phyloP scores from a whole-genome alignment of 2,329 filamentous ascomycete species.

The Penicillium fuscoglaucum region DNA sequence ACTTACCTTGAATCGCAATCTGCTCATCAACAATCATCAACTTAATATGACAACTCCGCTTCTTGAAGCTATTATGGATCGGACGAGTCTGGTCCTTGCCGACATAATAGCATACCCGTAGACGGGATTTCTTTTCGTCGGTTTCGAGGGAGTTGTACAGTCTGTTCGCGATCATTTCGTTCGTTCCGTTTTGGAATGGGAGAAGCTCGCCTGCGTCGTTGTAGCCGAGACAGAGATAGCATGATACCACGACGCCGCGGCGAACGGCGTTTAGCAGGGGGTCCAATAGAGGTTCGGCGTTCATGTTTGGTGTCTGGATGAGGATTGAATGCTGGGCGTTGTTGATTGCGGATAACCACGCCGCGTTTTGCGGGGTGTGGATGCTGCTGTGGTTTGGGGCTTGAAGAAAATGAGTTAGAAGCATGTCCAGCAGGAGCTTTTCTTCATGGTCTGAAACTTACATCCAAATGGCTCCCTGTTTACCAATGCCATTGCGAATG shows the following conservation, averaged over 20 bases:
- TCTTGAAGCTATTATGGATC: slow-evolving; percentile 65
- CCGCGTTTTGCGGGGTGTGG: slow-evolving; percentile 71
- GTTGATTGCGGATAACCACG: slow-evolving; percentile 68
- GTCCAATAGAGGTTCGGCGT: slow-evolving; percentile 66
- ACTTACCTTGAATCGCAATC: slow-evolving; percentile 63
- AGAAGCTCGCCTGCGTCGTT: slow-evolving; percentile 76
- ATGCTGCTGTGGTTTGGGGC: slow-evolving; percentile 61
- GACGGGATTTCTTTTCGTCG: slow-evolving; percentile 46
- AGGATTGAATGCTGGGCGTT: slow-evolving; percentile 67
- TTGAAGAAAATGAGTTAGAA: slow-evolving; percentile 10
- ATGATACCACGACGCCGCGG: slow-evolving; percentile 66
- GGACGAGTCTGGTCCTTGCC: slow-evolving; percentile 70
- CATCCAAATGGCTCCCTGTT: slow-evolving; percentile 66
- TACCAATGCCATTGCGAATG: slow-evolving; percentile 71
- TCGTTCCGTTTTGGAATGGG: slow-evolving; percentile 72
- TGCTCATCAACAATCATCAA: slow-evolving; percentile 70
- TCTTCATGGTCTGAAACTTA: slow-evolving; percentile 17
- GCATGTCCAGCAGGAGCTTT: neutral
- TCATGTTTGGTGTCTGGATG: slow-evolving; percentile 76
- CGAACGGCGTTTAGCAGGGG: slow-evolving; percentile 65
- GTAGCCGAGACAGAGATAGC: slow-evolving; percentile 75
- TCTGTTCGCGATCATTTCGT: slow-evolving; percentile 66
- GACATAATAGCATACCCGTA: slow-evolving; percentile 70
- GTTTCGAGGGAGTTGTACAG: slow-evolving; percentile 61
- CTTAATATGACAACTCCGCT: slow-evolving; percentile 73